phyloP scores from a whole-genome alignment of 2,329 filamentous ascomycete genomes.

The Fusarium kyushuense region DNA sequence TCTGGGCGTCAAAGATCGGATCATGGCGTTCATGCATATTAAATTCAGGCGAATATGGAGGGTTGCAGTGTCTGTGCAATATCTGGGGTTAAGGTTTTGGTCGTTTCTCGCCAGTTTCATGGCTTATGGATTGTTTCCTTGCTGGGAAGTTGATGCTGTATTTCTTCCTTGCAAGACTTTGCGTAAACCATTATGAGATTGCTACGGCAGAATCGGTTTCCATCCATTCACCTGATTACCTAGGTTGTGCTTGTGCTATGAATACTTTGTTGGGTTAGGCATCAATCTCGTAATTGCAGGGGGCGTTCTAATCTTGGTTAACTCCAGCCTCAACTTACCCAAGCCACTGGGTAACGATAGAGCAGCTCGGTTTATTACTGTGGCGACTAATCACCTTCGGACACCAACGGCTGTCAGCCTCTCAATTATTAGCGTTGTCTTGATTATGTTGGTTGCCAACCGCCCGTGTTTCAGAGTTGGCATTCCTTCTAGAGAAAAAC shows the following conservation, averaged over 20 bases:
- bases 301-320: background rate
- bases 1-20: background rate
- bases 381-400: background rate
- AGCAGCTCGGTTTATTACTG: background rate
- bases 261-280: background rate
- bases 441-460: background rate
- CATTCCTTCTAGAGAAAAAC: background rate
- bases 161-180: background rate
- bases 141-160: background rate
- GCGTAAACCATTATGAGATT: background rate
- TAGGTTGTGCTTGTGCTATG: background rate
- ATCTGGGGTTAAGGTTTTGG: background rate
- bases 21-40: background rate
- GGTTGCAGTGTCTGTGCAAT: background rate
- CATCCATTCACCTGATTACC: background rate
- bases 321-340: background rate
- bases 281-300: slow-evolving; percentile 7
- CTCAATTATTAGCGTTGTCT: background rate
- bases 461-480: background rate
- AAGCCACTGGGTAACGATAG: background rate
- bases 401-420: background rate
- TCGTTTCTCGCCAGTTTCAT: background rate
- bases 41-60: too few species aligned
- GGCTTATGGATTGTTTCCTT: background rate
- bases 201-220: background rate